Base-by-base conservation (phyloP, 306 rosid species). In the Vigna angularis region DNA sequence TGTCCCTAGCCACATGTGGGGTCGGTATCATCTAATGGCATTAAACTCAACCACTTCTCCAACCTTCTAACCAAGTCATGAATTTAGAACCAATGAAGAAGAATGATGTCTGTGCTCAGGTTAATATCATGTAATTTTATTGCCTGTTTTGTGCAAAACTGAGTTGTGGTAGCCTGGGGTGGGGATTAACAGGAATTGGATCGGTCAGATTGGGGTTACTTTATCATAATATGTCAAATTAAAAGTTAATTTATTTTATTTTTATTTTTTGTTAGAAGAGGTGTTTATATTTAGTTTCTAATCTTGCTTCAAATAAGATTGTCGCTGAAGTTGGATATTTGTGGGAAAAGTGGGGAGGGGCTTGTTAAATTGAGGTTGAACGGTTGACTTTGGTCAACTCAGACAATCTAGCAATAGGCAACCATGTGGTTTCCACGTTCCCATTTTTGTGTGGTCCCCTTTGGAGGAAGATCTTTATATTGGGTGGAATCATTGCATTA, bases 371-470 rank as follows among this genome's bases (percentile, higher is more conserved):
- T 62, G 47, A 32, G 24, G 14, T 6, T 62, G 47, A 15, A 62
- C 24, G 26, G 7, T 61, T 62, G 45, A 62, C 47, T 7, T 8
- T 62, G 45, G 36, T 32, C n/a, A 24, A 14, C 38, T 24, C 0
- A 26, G 36, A 58, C 3, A 1, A 10, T 57, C 24, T 64, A 14
- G 9, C 13, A 42, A 20, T 66, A 53, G 6, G 18, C 17, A 42
- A 66, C 72, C 11, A 20, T 66, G 34, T 66, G 36, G 14, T 80
- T 6, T 56, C 1, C 20, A 73, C 32, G 6, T 30, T 45, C 18
- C 36, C 53, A 57, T 80, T 66, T 80, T 36, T 30, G 7, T 44
- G 79, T 73, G 84, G 63, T 55, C 50, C 65, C 76, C 18, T 36
- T 55, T 0, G 49, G 52, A 34, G 52, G 56, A 72, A 17, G 53